Conservation (phyloP, 768 basidiomycete species). For the Hygrophoropsis aurantiaca region DNA sequence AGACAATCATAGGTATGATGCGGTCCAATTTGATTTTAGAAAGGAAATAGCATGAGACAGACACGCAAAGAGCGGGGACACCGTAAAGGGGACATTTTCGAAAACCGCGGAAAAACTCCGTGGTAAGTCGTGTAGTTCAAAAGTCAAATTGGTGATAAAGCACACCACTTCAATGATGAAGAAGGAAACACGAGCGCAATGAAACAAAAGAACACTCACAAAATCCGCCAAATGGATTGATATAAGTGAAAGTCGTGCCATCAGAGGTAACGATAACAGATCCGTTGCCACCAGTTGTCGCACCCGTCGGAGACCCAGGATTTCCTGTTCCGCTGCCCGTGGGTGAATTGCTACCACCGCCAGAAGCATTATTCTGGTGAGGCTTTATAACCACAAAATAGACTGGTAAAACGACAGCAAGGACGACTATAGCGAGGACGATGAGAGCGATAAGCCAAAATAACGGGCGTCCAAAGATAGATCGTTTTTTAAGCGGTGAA, state of each 20-base stretch:
- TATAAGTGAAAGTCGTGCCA: slow-evolving; percentile 74
- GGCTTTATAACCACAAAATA: slow-evolving; percentile 29
- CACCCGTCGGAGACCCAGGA: slow-evolving; percentile 9
- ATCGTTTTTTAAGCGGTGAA: slow-evolving; percentile 12
- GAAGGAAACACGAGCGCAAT: not conserved
- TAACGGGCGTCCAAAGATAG: slow-evolving; percentile 17
- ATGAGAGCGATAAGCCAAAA: slow-evolving; percentile 29
- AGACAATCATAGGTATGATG: not conserved
- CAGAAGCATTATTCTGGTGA: slow-evolving; percentile 8
- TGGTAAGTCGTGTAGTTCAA: too few species aligned
- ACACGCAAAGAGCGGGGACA: not conserved
- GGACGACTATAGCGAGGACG: slow-evolving; percentile 28
- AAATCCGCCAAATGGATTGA: slow-evolving; percentile 73
- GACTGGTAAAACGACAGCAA: slow-evolving; percentile 44
- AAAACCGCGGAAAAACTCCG: too few species aligned
- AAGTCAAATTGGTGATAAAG: too few species aligned
- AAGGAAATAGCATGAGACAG: not conserved
- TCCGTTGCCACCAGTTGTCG: slow-evolving; percentile 62
- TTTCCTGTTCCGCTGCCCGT: slow-evolving; percentile 8
- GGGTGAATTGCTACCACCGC: slow-evolving; percentile 1
- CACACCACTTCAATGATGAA: too few species aligned
- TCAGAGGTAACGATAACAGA: slow-evolving; percentile 61
- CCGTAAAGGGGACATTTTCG: too few species aligned
- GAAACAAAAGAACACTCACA: slow-evolving; percentile 43
- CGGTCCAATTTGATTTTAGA: too few species aligned